Conservation (phyloP, 495 filamentous ascomycete species). For the Aspergillus steynii region DNA sequence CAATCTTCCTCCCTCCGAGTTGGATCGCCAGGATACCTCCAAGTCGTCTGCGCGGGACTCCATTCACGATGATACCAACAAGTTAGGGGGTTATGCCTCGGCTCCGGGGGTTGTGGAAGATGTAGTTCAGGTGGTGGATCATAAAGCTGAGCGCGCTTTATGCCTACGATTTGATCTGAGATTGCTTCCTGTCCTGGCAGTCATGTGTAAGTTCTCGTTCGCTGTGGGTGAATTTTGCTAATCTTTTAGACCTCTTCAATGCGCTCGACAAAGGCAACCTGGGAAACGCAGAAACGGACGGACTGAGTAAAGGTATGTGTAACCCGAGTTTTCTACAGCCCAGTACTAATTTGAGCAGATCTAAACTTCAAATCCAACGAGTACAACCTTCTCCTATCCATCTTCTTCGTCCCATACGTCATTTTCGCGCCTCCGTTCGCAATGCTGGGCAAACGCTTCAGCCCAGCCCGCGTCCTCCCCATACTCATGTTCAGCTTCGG, state of each 20-base stretch:
- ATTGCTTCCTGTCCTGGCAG: conserved; percentile 60
- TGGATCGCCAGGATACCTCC: conserved; percentile 16
- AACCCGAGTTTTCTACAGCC: conserved; percentile 5
- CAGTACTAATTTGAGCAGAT: conserved; percentile 29
- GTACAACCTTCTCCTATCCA: conserved; percentile 69
- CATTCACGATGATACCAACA: conserved; percentile 30
- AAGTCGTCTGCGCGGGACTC: conserved; percentile 22
- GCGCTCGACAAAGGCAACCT: conserved; percentile 68
- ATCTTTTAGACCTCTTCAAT: conserved; percentile 54
- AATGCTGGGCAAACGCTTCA: conserved; percentile 68
- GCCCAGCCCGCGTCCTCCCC: conserved; percentile 63
- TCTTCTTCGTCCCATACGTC: conserved; percentile 81
- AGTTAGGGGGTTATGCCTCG: conserved; percentile 29
- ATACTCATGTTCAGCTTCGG: conserved; percentile 69
- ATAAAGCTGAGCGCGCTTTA: conserved; percentile 59
- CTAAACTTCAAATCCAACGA: conserved; percentile 59
- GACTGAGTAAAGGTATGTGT: conserved; percentile 44
- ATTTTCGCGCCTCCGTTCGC: conserved; percentile 65
- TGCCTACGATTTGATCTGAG: conserved; percentile 65
- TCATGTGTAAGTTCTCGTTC: conserved; percentile 54
- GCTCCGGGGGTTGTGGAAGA: conserved; percentile 35
- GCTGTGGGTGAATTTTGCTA: not conserved
- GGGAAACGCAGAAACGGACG: conserved; percentile 70
- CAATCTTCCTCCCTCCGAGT: conserved; percentile 11
- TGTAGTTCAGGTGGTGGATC: conserved; percentile 39